Percentiles rank a stretch among this genome's conserved stretches.
phyloP scores from a whole-genome alignment of 2,329 filamentous ascomycete species.

The Paramyrothecium roridum region DNA sequence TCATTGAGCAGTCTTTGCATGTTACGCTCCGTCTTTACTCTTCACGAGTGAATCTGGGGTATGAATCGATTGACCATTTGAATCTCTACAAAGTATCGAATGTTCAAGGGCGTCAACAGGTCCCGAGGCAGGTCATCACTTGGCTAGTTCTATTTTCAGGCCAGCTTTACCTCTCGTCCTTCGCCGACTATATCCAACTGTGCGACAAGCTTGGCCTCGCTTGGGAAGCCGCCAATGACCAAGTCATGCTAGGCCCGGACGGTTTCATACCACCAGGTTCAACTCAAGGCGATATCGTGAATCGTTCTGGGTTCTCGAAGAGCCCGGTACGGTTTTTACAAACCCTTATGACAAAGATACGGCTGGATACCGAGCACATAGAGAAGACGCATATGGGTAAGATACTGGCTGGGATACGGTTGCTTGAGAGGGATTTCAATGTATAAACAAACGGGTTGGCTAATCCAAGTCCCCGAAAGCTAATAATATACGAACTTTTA shows the following conservation, averaged over 20 bases:
- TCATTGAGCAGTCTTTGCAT: constrained; percentile 27
- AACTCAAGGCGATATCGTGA: constrained; percentile 2
- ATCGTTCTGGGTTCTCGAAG: constrained; percentile 17
- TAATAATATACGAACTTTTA: too few relatives aligned
- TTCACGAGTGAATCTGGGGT: constrained; percentile 34
- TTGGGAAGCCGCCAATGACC: constrained; percentile 20
- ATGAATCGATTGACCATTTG: constrained; percentile 10
- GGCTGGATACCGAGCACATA: constrained; percentile 32
- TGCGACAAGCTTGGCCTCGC: constrained; percentile 52
- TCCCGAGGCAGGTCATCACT: constrained; percentile 28
- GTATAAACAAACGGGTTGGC: too few relatives aligned
- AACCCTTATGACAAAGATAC: constrained; percentile 29
- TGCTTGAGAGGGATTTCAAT: constrained; percentile 17
- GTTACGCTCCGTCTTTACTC: constrained; percentile 50
- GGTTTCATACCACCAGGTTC: constrained; percentile 27
- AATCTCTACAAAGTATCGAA: constrained; percentile 13
- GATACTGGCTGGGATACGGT: constrained; percentile 27
- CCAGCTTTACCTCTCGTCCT: constrained; percentile 58
- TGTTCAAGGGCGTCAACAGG: accelerated
- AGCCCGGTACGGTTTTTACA: constrained; percentile 22
- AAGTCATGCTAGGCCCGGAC: constrained; percentile 10
- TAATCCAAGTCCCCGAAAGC: too few relatives aligned
- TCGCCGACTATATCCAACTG: constrained; percentile 48
- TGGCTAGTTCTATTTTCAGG: constrained; percentile 66
- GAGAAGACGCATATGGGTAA: constrained; percentile 38